Percentiles rank a stretch among this genome's conserved stretches.
These are phyloP conservation scores for Beauveria sp. DNA, from an alignment of 2,329 filamentous ascomycete genomes.

Conservation along the genomic window DNA sequence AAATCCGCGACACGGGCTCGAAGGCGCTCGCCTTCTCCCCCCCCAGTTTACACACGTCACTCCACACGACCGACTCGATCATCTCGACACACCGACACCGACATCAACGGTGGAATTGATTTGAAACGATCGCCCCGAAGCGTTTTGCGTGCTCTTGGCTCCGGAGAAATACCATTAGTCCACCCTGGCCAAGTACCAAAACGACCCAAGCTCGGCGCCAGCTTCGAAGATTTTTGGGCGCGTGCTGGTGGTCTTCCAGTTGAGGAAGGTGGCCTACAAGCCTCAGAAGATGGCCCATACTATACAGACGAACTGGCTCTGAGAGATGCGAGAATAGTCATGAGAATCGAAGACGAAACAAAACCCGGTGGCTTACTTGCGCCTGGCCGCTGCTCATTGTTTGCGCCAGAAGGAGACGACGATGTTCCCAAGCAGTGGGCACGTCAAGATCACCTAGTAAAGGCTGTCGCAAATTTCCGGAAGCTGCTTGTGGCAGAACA, in stretches of 20 bases:
- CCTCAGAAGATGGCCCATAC: conserved; percentile 46
- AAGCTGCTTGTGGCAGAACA: conserved; percentile 75
- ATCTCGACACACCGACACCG: conserved; percentile 29
- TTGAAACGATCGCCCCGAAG: conserved; percentile 36
- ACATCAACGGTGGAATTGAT: conserved; percentile 15
- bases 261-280: conserved; percentile 49
- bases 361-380: conserved; percentile 71
- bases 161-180: conserved; percentile 43
- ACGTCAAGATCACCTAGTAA: conserved; percentile 78
- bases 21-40: conserved; percentile 34
- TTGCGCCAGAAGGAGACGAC: conserved; percentile 62
- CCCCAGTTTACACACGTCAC: conserved; percentile 31
- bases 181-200: conserved; percentile 52
- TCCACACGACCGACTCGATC: conserved; percentile 37
- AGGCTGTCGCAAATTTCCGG: conserved; percentile 72
- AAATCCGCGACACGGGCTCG: conserved; percentile 28
- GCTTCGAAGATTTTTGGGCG: conserved; percentile 51
- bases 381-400: conserved; percentile 60
- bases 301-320: conserved; percentile 55
- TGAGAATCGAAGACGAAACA: conserved; percentile 64
- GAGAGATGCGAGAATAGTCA: conserved; percentile 62
- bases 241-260: conserved; percentile 44
- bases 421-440: conserved; percentile 75
- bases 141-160: conserved; percentile 35
- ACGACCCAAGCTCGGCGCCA: conserved; percentile 43